phyloP scores from a whole-genome alignment of 768 basidiomycete species.

The Suillus cothurnatus region DNA sequence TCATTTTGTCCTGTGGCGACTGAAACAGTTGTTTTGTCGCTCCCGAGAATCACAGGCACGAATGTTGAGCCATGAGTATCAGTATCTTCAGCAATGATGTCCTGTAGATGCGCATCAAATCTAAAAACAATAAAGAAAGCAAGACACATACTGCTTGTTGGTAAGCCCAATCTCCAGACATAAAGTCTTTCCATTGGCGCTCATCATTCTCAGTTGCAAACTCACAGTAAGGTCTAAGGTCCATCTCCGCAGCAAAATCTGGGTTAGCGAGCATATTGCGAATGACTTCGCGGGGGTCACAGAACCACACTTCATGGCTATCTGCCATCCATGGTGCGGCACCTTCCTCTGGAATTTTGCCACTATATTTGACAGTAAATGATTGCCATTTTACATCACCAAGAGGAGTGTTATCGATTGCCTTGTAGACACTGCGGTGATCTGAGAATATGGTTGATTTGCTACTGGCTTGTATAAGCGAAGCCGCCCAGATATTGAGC shows the following conservation, averaged over 20 bases:
- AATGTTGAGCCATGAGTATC: conserved; percentile 14
- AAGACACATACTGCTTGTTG: conserved; percentile 30
- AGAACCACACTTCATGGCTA: conserved; percentile 31
- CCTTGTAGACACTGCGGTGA: conserved; percentile 21
- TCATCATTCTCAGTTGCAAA: conserved; percentile 11
- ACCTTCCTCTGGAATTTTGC: conserved; percentile 16
- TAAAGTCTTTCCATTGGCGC: conserved; percentile 19
- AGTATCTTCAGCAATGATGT: conserved; percentile 14
- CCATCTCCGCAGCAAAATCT: conserved; percentile 22
- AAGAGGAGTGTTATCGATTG: conserved; percentile 28
- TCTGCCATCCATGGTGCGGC: conserved; percentile 29
- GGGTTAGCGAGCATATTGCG: conserved; percentile 25
- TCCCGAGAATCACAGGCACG: conserved; percentile 16
- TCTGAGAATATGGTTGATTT: conserved; percentile 28
- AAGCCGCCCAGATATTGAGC: conserved; percentile 21
- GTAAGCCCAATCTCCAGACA: conserved; percentile 35
- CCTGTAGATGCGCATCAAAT: conserved; percentile 4
- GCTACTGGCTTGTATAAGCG: conserved; percentile 12
- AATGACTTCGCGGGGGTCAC: conserved; percentile 19
- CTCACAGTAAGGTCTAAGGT: conserved; percentile 21
- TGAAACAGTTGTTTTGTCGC: conserved; percentile 18
- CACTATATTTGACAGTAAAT: conserved; percentile 21
- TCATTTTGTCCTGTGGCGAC: conserved; percentile 19
- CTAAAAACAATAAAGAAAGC: neutral
- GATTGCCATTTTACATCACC: conserved; percentile 35